Conservation (phyloP, 331 rosid genomes). For the Malus hybrid region DNA sequence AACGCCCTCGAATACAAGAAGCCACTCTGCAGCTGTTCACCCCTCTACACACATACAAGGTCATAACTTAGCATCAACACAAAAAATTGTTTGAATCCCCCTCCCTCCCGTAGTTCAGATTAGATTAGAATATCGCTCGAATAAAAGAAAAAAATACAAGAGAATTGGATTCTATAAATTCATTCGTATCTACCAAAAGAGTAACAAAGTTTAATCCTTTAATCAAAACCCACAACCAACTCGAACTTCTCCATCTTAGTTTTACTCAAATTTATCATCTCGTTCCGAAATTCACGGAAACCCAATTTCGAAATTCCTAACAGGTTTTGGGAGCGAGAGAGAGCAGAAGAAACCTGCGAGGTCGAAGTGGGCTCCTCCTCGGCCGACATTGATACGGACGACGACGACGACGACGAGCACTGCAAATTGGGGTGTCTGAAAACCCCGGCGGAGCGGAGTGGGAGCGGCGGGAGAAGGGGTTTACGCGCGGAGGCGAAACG, state of each 20-base stretch:
- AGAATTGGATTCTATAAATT: neutral
- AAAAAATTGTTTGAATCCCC: neutral
- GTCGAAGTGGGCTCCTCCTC: conserved; percentile 30
- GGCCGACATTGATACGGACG: conserved; percentile 28
- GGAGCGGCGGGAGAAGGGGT: conserved; percentile 13
- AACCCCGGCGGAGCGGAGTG: neutral
- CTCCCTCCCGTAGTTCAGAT: no score
- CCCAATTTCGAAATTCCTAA: neutral
- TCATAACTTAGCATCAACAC: neutral
- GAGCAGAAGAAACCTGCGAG: conserved; percentile 44
- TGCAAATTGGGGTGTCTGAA: conserved; percentile 20
- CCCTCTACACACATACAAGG: no score
- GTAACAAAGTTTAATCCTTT: neutral
- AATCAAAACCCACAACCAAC: neutral
- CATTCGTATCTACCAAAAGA: neutral
- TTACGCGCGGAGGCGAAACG: neutral
- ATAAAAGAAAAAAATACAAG: no score
- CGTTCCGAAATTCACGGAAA: neutral
- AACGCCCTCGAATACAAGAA: conserved; percentile 64
- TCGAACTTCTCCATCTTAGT: neutral
- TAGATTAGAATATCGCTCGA: no score
- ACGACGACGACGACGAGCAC: conserved; percentile 28
- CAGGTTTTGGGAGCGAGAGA: neutral
- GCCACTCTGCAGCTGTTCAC: conserved; percentile 33
- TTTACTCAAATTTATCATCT: neutral